These are phyloP conservation scores for Anthracocystis walkeri DNA, from an alignment of 1,284 basidiomycete genomes.

Conservation along the genomic window DNA sequence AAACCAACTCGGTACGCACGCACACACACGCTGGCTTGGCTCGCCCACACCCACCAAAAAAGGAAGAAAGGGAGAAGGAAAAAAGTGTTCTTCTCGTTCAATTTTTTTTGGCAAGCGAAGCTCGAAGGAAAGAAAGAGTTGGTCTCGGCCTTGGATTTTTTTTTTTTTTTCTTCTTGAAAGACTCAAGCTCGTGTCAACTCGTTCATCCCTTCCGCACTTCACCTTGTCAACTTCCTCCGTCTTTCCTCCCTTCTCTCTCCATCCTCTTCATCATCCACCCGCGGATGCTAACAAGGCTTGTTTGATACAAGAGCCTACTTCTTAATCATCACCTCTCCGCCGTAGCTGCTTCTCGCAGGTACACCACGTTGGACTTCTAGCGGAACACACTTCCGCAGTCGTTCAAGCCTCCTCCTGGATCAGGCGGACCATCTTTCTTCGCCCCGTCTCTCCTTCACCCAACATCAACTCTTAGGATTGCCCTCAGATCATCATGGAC, in stretches of 20 bases:
- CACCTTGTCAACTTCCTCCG: conserved; percentile 13
- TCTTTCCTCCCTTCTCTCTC: background rate
- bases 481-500: conserved; percentile 16
- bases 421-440: background rate
- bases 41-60: background rate
- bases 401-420: conserved; percentile 9
- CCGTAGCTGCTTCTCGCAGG: conserved; percentile 13
- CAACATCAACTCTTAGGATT: background rate
- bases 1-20: background rate
- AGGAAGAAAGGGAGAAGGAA: background rate
- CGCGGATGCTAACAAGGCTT: conserved; percentile 31
- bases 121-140: conserved; percentile 26
- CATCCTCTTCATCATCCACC: conserved; percentile 20
- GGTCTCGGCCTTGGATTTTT: conserved; percentile 5
- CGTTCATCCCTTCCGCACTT: conserved; percentile 12
- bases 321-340: conserved; percentile 2
- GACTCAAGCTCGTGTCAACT: conserved; percentile 6
- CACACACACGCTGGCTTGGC: conserved; percentile 10
- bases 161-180: conserved; percentile 13
- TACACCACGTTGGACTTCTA: conserved; percentile 10
- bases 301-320: background rate
- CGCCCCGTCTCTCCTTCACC: background rate
- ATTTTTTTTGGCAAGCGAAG: background rate
- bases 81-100: conserved; percentile 24
- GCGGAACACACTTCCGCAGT: conserved; percentile 13